Evolutionary conservation across 106 monocot genomes (phyloP).

Genomic region (Dendrobium huoshanense): DNA sequence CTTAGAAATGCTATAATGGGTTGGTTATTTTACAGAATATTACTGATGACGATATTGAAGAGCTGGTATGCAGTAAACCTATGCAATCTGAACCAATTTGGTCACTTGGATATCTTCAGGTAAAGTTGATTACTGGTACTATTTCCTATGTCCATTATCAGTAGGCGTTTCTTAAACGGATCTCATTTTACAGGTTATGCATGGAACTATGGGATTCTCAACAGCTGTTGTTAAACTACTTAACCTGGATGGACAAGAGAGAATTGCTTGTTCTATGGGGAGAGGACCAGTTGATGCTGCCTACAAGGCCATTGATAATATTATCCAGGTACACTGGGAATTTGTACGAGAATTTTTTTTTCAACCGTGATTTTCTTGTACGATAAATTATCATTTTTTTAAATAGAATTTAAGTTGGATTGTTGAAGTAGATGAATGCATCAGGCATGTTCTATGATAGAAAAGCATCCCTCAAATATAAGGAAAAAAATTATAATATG

Average conservation of each 20-base stretch:
- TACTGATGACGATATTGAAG: slow-evolving; percentile 73
- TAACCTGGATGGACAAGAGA: slow-evolving; percentile 49
- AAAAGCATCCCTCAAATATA: no score
- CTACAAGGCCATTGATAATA: slow-evolving; percentile 79
- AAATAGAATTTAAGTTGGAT: no score
- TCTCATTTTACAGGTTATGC: slow-evolving; percentile 45
- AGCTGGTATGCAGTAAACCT: slow-evolving; percentile 29
- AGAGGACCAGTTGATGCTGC: slow-evolving; percentile 85
- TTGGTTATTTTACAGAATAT: slow-evolving; percentile 32
- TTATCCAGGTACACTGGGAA: slow-evolving; percentile 44
- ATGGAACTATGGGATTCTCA: slow-evolving; percentile 70
- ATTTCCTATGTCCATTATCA: not conserved
- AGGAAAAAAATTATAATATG: no score
- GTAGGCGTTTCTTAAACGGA: not conserved
- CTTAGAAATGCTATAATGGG: not conserved
- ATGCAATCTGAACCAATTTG: slow-evolving; percentile 24
- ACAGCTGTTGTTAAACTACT: slow-evolving; percentile 78
- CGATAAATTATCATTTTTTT: not conserved
- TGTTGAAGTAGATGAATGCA: no score
- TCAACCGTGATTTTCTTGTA: not conserved
- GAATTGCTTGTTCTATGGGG: slow-evolving; percentile 56
- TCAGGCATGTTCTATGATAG: no score
- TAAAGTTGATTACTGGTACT: not conserved
- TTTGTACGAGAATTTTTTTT: not conserved
- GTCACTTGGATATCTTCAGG: slow-evolving; percentile 76